Percentiles rank a stretch among this genome's conserved stretches.
Conservation (phyloP, 2,329 filamentous ascomycete genomes). For the Exophiala xenobiotica region DNA sequence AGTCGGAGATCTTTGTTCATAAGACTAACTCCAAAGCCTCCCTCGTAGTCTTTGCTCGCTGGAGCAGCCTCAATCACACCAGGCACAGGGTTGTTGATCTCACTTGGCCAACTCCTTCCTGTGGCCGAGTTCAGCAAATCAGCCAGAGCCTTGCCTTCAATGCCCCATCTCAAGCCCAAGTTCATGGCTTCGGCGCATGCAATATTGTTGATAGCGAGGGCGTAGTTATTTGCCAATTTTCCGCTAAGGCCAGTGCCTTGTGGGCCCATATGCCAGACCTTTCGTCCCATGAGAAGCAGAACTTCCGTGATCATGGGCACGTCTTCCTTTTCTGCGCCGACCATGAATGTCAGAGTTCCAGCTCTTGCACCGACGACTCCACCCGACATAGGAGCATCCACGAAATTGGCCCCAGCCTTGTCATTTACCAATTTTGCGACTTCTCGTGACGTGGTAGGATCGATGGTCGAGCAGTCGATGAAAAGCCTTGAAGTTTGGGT, state of each 20-base stretch:
- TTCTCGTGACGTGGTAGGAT: constrained; percentile 76
- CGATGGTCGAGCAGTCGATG: constrained; percentile 96
- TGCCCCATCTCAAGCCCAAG: constrained; percentile 62
- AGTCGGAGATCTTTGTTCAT: constrained; percentile 80
- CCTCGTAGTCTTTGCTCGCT: constrained; percentile 70
- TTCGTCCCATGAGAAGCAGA: constrained; percentile 79
- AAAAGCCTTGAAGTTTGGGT: constrained; percentile 68
- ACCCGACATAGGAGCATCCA: constrained; percentile 96
- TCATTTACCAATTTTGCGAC: constrained; percentile 70
- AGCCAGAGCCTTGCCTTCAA: constrained; percentile 67
- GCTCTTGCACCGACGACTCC: constrained; percentile 88
- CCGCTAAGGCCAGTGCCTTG: constrained; percentile 85
- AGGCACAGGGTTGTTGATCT: constrained; percentile 91
- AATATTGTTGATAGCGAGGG: constrained; percentile 89
- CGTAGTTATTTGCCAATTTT: constrained; percentile 96
- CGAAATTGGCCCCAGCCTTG: constrained; percentile 59
- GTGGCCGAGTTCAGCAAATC: constrained; percentile 91
- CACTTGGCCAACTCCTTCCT: constrained; percentile 92
- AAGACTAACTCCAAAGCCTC: constrained; percentile 72
- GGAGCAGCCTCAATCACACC: constrained; percentile 77
- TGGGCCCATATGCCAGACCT: constrained; percentile 78
- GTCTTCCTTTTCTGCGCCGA: constrained; percentile 65
- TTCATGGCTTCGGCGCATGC: constrained; percentile 67
- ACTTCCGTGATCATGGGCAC: constrained; percentile 66
- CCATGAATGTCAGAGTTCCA: constrained; percentile 93